Conservation (phyloP, 2,329 filamentous ascomycete species). For the Claviceps cyperi region DNA sequence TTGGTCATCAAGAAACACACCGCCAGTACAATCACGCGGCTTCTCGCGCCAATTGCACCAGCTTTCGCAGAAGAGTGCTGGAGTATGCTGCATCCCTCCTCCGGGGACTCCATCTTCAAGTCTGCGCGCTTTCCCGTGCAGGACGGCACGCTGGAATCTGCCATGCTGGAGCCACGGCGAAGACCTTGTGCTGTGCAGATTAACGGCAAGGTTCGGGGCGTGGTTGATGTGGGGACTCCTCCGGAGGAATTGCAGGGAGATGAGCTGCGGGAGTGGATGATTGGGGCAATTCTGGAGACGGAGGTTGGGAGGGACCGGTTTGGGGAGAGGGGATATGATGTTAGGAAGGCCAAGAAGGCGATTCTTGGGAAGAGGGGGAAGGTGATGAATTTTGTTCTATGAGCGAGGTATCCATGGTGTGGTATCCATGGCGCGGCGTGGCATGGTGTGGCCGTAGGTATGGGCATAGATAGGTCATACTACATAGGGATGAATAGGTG, state of each 20-base stretch:
- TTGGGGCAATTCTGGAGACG: conserved; percentile 44
- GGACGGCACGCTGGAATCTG: conserved; percentile 34
- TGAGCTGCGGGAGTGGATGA: conserved; percentile 44
- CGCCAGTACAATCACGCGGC: conserved; percentile 44
- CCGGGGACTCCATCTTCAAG: conserved; percentile 25
- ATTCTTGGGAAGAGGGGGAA: conserved; percentile 53
- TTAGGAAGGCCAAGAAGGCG: conserved; percentile 43
- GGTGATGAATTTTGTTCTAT: conserved; percentile 60
- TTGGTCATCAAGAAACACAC: conserved; percentile 33
- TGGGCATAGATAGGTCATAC: too few species aligned
- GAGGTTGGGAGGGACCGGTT: conserved; percentile 45
- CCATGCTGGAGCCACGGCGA: conserved; percentile 33
- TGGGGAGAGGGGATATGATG: conserved; percentile 27
- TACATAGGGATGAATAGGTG: too few species aligned
- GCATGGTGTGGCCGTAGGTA: too few species aligned
- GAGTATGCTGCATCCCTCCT: conserved; percentile 37
- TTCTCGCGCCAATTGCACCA: conserved; percentile 68
- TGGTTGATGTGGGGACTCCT: conserved; percentile 46
- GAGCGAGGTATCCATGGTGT: conserved; percentile 5
- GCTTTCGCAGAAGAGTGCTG: conserved; percentile 73
- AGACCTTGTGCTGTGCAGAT: conserved; percentile 56
- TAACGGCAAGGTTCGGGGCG: conserved; percentile 63
- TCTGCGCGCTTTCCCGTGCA: conserved; percentile 42
- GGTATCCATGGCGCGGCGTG: too few species aligned
- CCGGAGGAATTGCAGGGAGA: conserved; percentile 26